Base-by-base conservation (phyloP, 2,329 filamentous ascomycete genomes). In the Trichoderma atroviride region DNA sequence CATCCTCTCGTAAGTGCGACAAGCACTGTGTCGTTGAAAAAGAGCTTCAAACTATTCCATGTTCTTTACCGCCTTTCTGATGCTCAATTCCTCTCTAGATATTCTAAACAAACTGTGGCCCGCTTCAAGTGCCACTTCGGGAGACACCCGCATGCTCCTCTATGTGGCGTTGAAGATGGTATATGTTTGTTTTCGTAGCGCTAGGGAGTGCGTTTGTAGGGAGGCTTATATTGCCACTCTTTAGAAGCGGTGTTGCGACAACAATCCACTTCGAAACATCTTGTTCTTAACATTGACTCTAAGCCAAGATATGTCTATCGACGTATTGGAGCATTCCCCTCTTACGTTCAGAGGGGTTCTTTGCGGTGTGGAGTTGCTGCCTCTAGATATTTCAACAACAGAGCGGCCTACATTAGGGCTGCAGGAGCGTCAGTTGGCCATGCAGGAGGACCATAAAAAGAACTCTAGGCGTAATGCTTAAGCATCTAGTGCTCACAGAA, bases 51-150 rank as follows among this genome's bases (percentile, higher is more conserved):
- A 59, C 4, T 14, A 43, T 22, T 19, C 50, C 11, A 7, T 53
- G 14, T 13, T 64, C 43, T 19, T 64, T 64, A 64, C 60, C 60
- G 60, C 67, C 40, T 37, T 58, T 69, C 53, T 40, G 13, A 50
- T 58, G n/a, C n/a, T 55, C 9, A 7, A 58, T n/a, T n/a, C 31
- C 31, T 58, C 13, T 58, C 29, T 35, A n/a, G 10, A 35, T 24
- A 19, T 62, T 31, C 33, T 16, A 37, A 35, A 14, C 55, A 37
- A 1, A 43, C 14, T 22, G 43, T 29, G 57, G 24, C 22, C 57
- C 37, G 57, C 57, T 60, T 43, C 24, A n/a, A 47, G 24, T n/a
- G 13, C 27, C 5, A 14, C 57, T 16, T 43, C 37, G 35, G 35
- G 3, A 43, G 22, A 24, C 37, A 29, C 57, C 14, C 57, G 14